A percentile compares a stretch with the other conserved stretches of the same genome.
These are phyloP conservation scores for Dioscorea alata DNA, from an alignment of 106 monocot genomes.

Conservation along the genomic window DNA sequence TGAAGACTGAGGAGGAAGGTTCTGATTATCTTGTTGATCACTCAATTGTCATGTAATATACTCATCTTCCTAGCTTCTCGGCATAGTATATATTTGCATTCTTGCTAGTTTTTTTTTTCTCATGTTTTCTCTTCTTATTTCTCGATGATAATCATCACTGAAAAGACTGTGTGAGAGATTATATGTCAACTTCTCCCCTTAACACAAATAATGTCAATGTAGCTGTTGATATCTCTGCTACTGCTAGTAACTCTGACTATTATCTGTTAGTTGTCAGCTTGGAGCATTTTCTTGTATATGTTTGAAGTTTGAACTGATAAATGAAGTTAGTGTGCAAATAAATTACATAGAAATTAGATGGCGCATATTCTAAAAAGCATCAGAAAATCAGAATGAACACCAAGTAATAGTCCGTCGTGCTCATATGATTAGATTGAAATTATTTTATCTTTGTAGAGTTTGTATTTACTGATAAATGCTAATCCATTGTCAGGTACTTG, in stretches of 20 bases:
- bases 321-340: not conserved
- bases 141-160: not conserved
- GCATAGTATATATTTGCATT: not conserved
- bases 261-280: no score
- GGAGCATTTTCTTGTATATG: not conserved
- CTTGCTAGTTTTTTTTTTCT: not conserved
- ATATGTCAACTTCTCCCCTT: no score
- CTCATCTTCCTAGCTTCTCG: not conserved
- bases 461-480: not conserved
- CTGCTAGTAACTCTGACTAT: no score
- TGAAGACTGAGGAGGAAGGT: constrained; percentile 94
- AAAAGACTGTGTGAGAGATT: not conserved
- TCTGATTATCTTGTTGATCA: constrained; percentile 97
- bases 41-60: constrained; percentile 87
- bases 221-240: no score
- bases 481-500: constrained; percentile 62
- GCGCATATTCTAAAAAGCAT: not conserved
- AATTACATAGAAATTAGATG: not conserved
- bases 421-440: not conserved
- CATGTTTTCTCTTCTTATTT: not conserved
- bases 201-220: no score
- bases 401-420: not conserved
- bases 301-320: not conserved
- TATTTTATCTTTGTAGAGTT: not conserved
- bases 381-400: not conserved